phyloP scores from a whole-genome alignment of 495 filamentous ascomycete species.

The Cryomyces antarcticus region DNA sequence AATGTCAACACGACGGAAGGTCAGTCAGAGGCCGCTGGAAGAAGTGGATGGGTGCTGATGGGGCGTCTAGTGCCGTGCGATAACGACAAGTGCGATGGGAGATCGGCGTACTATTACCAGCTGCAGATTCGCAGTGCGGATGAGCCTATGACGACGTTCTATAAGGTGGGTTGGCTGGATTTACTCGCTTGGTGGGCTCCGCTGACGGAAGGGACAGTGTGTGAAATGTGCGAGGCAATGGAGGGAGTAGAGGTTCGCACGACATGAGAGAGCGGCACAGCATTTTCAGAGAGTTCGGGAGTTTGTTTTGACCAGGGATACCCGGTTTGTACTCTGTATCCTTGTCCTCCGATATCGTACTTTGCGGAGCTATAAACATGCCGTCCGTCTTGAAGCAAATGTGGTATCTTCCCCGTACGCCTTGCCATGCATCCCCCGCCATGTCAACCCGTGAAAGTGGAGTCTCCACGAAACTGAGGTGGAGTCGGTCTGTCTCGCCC shows the following conservation, averaged over 20 bases:
- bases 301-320: no score
- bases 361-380: no score
- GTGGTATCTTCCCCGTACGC: no score
- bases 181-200: not conserved
- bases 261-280: no score
- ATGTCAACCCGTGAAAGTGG: no score
- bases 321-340: no score
- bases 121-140: slow-evolving; percentile 95
- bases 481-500: no score
- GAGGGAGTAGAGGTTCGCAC: not conserved
- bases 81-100: slow-evolving; percentile 49
- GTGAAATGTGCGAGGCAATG: not conserved
- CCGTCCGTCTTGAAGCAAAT: no score
- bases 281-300: no score
- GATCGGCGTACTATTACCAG: slow-evolving; percentile 80
- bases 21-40: slow-evolving; percentile 18
- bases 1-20: slow-evolving; percentile 65
- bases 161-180: slow-evolving; percentile 26
- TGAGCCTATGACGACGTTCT: slow-evolving; percentile 95
- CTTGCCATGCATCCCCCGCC: no score
- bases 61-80: slow-evolving; percentile 46
- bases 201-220: not conserved
- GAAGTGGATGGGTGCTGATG: slow-evolving; percentile 3
- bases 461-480: no score
- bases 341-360: no score